These are phyloP conservation scores for Fraxinus ornus DNA, from an alignment of 305 asterid genomes.

Conservation along the genomic window DNA sequence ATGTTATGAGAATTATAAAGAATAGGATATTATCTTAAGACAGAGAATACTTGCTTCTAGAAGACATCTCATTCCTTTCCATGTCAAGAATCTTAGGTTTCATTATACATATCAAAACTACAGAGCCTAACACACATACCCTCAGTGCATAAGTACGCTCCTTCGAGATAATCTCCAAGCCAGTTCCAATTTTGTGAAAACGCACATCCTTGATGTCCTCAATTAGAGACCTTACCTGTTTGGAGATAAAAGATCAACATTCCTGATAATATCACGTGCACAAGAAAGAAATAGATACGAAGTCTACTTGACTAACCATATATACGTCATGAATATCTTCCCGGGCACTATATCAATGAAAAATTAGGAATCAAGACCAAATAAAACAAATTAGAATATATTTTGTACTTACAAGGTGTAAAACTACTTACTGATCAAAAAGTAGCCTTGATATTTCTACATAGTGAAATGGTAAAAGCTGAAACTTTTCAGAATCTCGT, in stretches of 20 bases:
- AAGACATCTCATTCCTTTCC: not conserved
- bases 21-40: not conserved
- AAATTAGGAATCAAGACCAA: constrained; percentile 16
- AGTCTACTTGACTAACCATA: constrained; percentile 55
- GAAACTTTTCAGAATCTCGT: constrained; percentile 79
- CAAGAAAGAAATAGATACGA: constrained; percentile 15
- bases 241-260: constrained; percentile 18
- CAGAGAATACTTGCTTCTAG: not conserved
- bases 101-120: not conserved
- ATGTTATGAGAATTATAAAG: not conserved
- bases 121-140: constrained; percentile 42
- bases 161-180: constrained; percentile 75
- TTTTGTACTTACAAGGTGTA: constrained; percentile 4
- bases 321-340: constrained; percentile 81
- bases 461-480: constrained; percentile 87
- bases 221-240: constrained; percentile 78
- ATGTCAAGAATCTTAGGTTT: not conserved
- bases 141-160: constrained; percentile 68
- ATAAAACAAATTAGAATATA: not conserved
- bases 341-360: constrained; percentile 57
- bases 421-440: constrained; percentile 70
- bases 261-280: constrained; percentile 8
- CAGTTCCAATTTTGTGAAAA: constrained; percentile 85
- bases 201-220: constrained; percentile 94
- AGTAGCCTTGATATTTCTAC: constrained; percentile 93